These are phyloP conservation scores for Postia placenta DNA, from an alignment of 768 basidiomycete genomes.

Conservation along the genomic window DNA sequence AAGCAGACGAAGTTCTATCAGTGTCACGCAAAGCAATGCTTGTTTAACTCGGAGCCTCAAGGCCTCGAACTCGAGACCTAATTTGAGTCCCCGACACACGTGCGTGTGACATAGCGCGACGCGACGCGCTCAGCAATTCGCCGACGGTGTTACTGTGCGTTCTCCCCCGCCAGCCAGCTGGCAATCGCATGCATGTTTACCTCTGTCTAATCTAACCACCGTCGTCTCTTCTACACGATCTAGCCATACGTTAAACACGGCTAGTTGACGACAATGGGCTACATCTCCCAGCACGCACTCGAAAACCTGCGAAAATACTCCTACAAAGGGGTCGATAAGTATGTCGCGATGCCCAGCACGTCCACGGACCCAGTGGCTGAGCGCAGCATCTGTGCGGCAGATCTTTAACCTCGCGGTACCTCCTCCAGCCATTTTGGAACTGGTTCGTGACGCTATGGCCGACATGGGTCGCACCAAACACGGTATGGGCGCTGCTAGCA, in stretches of 20 bases:
- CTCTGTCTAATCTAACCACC: neutral
- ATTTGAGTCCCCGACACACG: slow-evolving; percentile 12
- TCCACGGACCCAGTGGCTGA: slow-evolving; percentile 1
- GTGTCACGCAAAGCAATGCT: no score
- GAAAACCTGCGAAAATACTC: slow-evolving; percentile 71
- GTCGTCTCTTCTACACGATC: neutral
- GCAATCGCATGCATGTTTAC: neutral
- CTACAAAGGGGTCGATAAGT: slow-evolving; percentile 83
- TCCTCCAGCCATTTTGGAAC: slow-evolving; percentile 84
- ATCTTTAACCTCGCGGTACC: slow-evolving; percentile 68
- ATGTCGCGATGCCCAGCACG: slow-evolving; percentile 27
- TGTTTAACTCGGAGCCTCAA: no score
- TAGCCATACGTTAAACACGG: neutral
- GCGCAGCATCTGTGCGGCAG: slow-evolving; percentile 29
- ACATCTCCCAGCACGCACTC: slow-evolving; percentile 61
- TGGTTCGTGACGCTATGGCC: slow-evolving; percentile 92
- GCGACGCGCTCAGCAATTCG: neutral
- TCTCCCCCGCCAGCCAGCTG: neutral
- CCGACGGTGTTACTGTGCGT: neutral
- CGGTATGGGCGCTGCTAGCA: slow-evolving; percentile 41
- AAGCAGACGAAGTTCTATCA: no score
- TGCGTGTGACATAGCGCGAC: slow-evolving; percentile 19
- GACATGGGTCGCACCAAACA: slow-evolving; percentile 79
- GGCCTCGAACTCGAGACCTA: no score
- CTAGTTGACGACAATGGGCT: slow-evolving; percentile 39